These are phyloP conservation scores for Eucalyptus polybractea DNA, from an alignment of 345 rosid species.

Conservation along the genomic window DNA sequence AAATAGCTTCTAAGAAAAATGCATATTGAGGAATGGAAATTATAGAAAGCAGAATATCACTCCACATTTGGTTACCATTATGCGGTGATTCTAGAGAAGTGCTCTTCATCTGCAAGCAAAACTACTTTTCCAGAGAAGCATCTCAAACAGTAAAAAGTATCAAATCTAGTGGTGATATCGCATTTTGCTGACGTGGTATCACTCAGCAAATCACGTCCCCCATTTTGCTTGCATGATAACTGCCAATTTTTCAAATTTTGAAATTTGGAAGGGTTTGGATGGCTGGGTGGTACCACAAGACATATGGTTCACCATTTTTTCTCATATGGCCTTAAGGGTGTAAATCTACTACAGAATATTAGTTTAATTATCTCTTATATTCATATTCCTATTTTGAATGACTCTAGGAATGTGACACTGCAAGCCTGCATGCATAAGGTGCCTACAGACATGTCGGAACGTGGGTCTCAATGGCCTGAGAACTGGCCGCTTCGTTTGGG, in stretches of 20 bases:
- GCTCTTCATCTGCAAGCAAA: neutral
- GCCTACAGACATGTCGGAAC: constrained; percentile 31
- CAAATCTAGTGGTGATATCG: neutral
- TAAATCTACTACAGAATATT: neutral
- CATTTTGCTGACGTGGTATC: neutral
- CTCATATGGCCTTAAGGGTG: neutral
- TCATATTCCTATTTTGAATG: neutral
- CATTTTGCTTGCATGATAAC: neutral
- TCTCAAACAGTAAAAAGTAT: neutral
- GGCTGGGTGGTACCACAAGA: neutral
- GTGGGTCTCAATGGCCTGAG: constrained; percentile 69
- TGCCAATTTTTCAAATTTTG: neutral
- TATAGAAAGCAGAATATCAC: neutral
- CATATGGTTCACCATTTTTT: neutral
- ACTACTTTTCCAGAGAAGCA: neutral
- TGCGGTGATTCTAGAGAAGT: neutral
- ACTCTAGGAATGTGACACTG: constrained; percentile 60
- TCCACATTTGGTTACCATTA: neutral
- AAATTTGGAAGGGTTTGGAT: neutral
- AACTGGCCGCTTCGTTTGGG: constrained; percentile 60
- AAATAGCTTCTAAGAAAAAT: neutral
- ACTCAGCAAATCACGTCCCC: neutral
- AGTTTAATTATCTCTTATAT: neutral
- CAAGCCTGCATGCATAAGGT: constrained; percentile 78
- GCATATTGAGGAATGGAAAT: neutral